phyloP scores from a whole-genome alignment of 805 yeast genomes.

The Millerago galiae region DNA sequence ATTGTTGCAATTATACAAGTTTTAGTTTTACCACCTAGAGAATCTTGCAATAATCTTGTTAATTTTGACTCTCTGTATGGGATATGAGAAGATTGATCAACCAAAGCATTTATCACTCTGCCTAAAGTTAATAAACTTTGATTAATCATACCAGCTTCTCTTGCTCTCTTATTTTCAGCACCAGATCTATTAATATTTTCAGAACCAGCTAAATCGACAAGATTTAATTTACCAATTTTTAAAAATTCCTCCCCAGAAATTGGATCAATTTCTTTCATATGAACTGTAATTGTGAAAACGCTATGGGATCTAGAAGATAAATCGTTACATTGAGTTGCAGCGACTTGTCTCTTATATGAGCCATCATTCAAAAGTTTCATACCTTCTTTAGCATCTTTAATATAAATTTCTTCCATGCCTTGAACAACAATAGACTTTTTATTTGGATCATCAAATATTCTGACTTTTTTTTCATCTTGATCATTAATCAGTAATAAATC shows the following conservation, averaged over 20 bases:
- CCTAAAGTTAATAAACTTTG: conserved; percentile 82
- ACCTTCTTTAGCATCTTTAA: conserved; percentile 46
- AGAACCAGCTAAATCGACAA: conserved; percentile 93
- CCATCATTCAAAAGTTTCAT: conserved; percentile 49
- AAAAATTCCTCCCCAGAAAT: conserved; percentile 43
- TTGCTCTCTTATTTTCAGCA: conserved; percentile 74
- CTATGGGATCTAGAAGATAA: conserved; percentile 76
- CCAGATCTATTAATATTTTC: conserved; percentile 84
- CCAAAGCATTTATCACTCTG: conserved; percentile 71
- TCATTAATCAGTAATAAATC: conserved; percentile 46
- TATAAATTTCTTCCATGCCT: conserved; percentile 50
- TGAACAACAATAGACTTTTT: conserved; percentile 43
- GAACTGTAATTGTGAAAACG: conserved; percentile 63
- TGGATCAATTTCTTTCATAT: conserved; percentile 43
- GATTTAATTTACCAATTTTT: conserved; percentile 61
- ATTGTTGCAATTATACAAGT: conserved; percentile 80
- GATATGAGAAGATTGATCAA: conserved; percentile 58
- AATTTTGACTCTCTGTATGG: conserved; percentile 84
- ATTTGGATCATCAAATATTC: conserved; percentile 43
- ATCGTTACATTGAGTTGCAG: conserved; percentile 73
- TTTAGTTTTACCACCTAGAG: conserved; percentile 78
- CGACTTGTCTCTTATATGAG: conserved; percentile 59
- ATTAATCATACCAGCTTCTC: conserved; percentile 89
- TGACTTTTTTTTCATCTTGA: conserved; percentile 39
- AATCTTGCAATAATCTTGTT: conserved; percentile 72